phyloP scores from a whole-genome alignment of 352 stramenopile species.

The Globisporangium sylvaticum region DNA sequence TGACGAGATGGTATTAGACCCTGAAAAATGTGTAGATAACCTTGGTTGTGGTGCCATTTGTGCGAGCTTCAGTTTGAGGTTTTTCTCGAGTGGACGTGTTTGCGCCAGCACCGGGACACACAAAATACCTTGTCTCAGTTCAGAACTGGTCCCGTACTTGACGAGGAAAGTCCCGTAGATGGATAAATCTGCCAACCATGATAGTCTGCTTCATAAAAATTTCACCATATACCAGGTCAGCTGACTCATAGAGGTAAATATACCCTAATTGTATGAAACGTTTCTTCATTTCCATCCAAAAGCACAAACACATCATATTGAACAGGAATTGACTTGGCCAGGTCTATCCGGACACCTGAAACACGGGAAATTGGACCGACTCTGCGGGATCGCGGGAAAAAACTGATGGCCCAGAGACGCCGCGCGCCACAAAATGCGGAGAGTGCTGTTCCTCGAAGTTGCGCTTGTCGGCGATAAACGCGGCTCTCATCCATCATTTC shows the following conservation, averaged over 20 bases:
- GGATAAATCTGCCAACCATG: not conserved
- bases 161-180: not conserved
- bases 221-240: too few species aligned
- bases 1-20: not conserved
- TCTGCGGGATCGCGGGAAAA: conserved; percentile 1
- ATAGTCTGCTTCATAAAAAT: too few species aligned
- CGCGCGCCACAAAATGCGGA: not conserved
- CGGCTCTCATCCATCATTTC: not conserved
- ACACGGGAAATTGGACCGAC: not conserved
- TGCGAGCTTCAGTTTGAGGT: conserved; percentile 5
- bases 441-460: conserved; percentile 4
- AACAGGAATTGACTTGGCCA: not conserved
- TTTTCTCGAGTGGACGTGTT: conserved; percentile 3
- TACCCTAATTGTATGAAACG: too few species aligned
- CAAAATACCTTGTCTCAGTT: conserved; percentile 1
- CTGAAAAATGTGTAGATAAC: not conserved
- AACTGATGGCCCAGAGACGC: conserved; percentile 9
- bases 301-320: not conserved
- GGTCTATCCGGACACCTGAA: not conserved
- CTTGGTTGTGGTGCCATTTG: not conserved
- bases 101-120: conserved; percentile 2
- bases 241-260: too few species aligned
- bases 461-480: not conserved
- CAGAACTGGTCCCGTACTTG: not conserved
- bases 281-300: too few species aligned